Evolutionary conservation across 139 green algal genomes (phyloP).

Genomic region (Spirogloea muscicola): DNA sequence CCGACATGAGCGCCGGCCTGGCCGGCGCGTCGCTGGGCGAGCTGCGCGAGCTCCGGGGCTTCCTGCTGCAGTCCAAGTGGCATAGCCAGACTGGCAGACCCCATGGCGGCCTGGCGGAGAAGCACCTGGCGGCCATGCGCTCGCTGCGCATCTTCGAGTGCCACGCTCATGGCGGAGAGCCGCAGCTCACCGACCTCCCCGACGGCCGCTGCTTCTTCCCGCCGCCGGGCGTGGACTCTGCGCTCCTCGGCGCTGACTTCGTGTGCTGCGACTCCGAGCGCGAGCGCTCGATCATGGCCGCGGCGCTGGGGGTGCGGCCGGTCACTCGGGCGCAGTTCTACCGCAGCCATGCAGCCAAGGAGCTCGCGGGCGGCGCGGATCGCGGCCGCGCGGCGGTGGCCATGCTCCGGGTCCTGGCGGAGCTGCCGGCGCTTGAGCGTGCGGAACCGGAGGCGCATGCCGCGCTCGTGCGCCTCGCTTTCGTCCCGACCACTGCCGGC

Average conservation of each 20-base stretch:
- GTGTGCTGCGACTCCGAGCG: slow-evolving; percentile 33
- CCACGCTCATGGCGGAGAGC: not conserved
- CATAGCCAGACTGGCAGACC: slow-evolving; percentile 30
- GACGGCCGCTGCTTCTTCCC: slow-evolving; percentile 45
- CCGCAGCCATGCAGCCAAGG: slow-evolving; percentile 18
- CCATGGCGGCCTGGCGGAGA: slow-evolving; percentile 5
- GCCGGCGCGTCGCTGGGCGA: slow-evolving; percentile 26
- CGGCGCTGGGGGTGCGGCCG: slow-evolving; percentile 49
- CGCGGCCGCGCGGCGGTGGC: slow-evolving; percentile 7
- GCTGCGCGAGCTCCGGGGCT: slow-evolving; percentile 58
- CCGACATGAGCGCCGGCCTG: not conserved
- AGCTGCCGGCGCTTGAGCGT: slow-evolving; percentile 15
- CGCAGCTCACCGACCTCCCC: not conserved
- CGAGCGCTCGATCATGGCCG: slow-evolving; percentile 53
- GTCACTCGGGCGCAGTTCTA: slow-evolving; percentile 45
- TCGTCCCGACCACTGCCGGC: no score
- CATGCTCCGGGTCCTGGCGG: slow-evolving; percentile 20
- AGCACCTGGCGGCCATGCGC: slow-evolving; percentile 37
- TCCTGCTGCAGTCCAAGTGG: slow-evolving; percentile 60
- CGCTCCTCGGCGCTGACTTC: slow-evolving; percentile 52
- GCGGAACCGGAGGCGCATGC: no score
- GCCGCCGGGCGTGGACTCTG: slow-evolving; percentile 45
- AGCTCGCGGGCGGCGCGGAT: not conserved
- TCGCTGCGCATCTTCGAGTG: slow-evolving; percentile 61
- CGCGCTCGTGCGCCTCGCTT: no score